Evolutionary conservation across 257 asterid species (phyloP), one percentile per base, ranked within the genome.

Genomic region (Anisodus acutangulus): DNA sequence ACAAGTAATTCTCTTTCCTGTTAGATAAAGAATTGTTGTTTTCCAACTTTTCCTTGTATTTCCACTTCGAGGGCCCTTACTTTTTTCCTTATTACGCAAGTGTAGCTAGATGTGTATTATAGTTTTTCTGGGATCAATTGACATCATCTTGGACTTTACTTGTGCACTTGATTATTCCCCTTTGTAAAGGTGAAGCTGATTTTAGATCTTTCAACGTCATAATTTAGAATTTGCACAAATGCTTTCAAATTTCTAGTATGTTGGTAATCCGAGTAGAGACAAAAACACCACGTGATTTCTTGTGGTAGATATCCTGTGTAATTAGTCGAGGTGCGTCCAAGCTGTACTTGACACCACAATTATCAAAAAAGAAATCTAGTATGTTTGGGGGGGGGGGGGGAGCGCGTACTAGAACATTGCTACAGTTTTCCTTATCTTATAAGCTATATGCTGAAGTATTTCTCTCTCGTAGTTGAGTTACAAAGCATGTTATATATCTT

Each of bases 31-130:
- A 6, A 74, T 74, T 76, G 8, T 12, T 76, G 63, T 53, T 76
- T 45, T 53, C 81, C 81, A 76, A 17, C 81, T 76, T 76, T 76
- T 76, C 8, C 81, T 19, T 74, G n/a, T 47, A 35, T 49, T 72
- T 72, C 31, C 10, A 72, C 80, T 45, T n/a, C 59, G 45, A 72
- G 80, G 57, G 80, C 39, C 80, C n/a, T 72, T 47, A 11, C 43
- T 2, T 47, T 70, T 72, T 72, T 13, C 81, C 22, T 76, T 51
- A 7, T 22, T 76, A 51, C 63, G 45, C 81, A 51, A 51, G 63
- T 8, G 45, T 76, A 51, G 63, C 63, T 22, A 76, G 3, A 10
- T 26, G 63, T 76, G 26, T 76, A 47, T 51, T 10, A 51, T 37
- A 76, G 60, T 31, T 76, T 54, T 76, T 26, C 45, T 47, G 43